phyloP scores from a whole-genome alignment of 148 eudicot genomes.

The Vaccinium vitisidaea region DNA sequence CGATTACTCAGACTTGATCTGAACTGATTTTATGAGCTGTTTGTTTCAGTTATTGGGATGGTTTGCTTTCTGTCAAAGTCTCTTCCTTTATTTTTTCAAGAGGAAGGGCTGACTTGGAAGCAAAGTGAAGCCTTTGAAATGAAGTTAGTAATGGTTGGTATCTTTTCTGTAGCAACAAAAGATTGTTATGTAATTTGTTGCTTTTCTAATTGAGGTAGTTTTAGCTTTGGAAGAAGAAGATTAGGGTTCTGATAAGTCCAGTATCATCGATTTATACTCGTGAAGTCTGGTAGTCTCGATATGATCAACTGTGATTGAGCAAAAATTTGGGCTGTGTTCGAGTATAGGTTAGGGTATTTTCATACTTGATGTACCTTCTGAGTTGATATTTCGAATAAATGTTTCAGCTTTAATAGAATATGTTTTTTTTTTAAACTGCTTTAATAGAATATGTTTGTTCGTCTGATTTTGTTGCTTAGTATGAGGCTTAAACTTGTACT shows the following conservation, averaged over 20 bases:
- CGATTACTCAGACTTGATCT: conserved; percentile 29
- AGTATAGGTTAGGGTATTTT: neutral
- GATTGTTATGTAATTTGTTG: neutral
- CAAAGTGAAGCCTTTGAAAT: conserved; percentile 6
- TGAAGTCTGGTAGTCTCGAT: neutral
- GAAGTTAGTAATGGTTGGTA: neutral
- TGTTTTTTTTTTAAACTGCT: no score
- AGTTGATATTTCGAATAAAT: conserved; percentile 6
- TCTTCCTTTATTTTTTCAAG: conserved; percentile 36
- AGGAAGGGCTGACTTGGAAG: conserved; percentile 24
- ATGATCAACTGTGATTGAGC: neutral
- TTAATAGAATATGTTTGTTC: neutral
- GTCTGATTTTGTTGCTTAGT: neutral
- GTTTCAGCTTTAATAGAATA: neutral
- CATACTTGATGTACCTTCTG: neutral
- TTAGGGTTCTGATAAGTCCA: neutral
- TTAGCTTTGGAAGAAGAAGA: neutral
- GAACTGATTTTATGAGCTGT: neutral
- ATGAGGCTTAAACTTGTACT: neutral
- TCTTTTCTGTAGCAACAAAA: neutral
- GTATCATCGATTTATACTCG: neutral
- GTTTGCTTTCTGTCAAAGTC: conserved; percentile 17
- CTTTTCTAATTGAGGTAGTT: neutral
- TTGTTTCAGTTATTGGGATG: neutral
- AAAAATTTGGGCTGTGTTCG: neutral